Evolutionary conservation across 1,284 basidiomycete genomes (phyloP), one percentile per base, ranked within the genome.

Genomic region (Termitomyces sp.): DNA sequence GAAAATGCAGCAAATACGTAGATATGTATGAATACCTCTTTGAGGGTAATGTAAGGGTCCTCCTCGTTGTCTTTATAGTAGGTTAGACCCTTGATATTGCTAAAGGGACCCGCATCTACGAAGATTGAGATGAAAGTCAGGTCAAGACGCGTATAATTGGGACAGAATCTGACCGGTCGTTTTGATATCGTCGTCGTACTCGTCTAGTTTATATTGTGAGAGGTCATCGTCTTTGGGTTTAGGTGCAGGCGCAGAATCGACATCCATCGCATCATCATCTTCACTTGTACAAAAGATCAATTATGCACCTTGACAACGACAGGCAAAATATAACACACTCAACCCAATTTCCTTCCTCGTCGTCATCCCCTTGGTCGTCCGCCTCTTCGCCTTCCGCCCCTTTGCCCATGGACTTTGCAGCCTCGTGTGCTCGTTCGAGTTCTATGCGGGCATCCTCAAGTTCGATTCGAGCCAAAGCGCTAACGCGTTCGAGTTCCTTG

Each of bases 21-120:
- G 8, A 24, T 14, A 6, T 33, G 18, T 1, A 24, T 5, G 69
- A 81, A 37, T 60, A 91, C 92, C 66, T 95, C 91, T 77, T 97
- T 94, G 30, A 99, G 72, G 0, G 96, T 99, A 62, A 99, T 91
- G 67, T 96, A 99, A 0, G 97, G 97, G 71, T 99, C 97, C 42
- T 98, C 93, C 52, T 91, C 81, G 66, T 96, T 94, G 64, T 91
- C 84, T 48, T 86, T 84, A 70, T 97, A 95, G 67, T 91, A 97
- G 35, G 89, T 88, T 49, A 99, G 73, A 5, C 96, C 95, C 67
- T 97, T 97, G 71, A 99, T 93, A 66, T 93, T 97, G 69, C 88
- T 93, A 72, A 99, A 98, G 8, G 92, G 90, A 14, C 95, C 95
- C 66, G 82, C 76, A 33, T 80, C 90, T 91, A 8, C 14, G 58